phyloP scores from a whole-genome alignment of 192 early-diverging fungal genomes.

The Coemansia sp. region DNA sequence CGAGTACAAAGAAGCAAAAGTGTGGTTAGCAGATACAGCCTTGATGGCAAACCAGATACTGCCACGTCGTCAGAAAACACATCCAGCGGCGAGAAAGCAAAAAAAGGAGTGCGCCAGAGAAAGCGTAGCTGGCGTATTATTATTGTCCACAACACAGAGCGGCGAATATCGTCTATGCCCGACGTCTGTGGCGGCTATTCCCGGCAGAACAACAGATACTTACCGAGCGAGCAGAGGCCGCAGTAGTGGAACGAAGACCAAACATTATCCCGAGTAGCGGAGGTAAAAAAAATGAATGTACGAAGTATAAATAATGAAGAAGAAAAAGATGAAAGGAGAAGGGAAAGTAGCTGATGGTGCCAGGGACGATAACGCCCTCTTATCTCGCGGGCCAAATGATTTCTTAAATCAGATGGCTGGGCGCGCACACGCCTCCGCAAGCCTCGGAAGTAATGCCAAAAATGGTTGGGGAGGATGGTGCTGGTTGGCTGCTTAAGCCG shows the following conservation, averaged over 20 bases:
- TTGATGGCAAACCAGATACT: constrained; percentile 22
- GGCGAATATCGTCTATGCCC: not conserved
- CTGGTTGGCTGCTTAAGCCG: constrained; percentile 4
- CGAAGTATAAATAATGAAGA: not conserved
- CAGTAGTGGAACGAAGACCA: constrained; percentile 50
- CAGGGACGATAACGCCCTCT: not conserved
- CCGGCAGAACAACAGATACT: constrained; percentile 12
- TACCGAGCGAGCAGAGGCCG: constrained; percentile 52
- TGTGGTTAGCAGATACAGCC: not conserved
- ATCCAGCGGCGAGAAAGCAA: not conserved
- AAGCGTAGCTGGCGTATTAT: not conserved
- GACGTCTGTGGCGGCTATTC: not conserved
- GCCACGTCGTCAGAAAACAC: constrained; percentile 39
- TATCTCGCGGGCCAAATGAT: constrained; percentile 5
- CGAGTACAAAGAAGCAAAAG: not conserved
- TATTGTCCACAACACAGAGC: not conserved
- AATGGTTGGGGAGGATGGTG: not conserved
- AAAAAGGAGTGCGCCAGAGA: not conserved
- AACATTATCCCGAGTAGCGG: constrained; percentile 32
- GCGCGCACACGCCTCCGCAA: not conserved
- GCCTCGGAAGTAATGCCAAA: not conserved
- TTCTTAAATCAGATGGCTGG: not conserved
- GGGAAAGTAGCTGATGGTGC: not conserved
- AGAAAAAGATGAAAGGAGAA: not conserved
- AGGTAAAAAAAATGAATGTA: constrained; percentile 1